These are phyloP conservation scores for Naganishia randhawae DNA, from an alignment of 768 basidiomycete species.

Conservation along the genomic window DNA sequence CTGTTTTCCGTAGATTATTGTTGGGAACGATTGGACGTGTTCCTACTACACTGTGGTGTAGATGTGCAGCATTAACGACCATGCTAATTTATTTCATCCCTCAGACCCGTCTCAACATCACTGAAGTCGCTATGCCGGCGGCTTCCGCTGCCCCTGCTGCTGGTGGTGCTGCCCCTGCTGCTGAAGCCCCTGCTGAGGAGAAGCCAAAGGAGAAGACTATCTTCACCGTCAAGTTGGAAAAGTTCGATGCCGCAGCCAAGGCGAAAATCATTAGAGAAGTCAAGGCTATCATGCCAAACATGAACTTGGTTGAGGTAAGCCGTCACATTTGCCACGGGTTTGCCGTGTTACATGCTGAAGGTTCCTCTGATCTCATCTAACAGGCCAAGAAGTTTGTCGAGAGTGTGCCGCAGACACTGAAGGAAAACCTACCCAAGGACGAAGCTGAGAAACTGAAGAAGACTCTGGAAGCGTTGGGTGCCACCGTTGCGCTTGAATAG, in stretches of 20 bases:
- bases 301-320: slow-evolving; percentile 93
- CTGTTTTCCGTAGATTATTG: neutral
- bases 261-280: slow-evolving; percentile 97
- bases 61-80: neutral
- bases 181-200: slow-evolving; percentile 65
- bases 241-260: slow-evolving; percentile 85
- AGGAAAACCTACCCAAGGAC: slow-evolving; percentile 92
- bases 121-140: slow-evolving; percentile 90
- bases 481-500: slow-evolving; percentile 77
- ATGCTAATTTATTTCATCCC: slow-evolving; percentile 10
- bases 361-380: neutral
- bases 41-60: neutral
- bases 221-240: slow-evolving; percentile 91
- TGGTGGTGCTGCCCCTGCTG: slow-evolving; percentile 50
- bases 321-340: neutral
- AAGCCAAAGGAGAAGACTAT: slow-evolving; percentile 98
- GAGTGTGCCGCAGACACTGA: slow-evolving; percentile 82
- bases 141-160: slow-evolving; percentile 55
- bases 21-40: neutral
- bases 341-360: neutral
- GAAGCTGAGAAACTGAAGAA: slow-evolving; percentile 95
- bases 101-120: slow-evolving; percentile 87
- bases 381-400: slow-evolving; percentile 99
- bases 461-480: slow-evolving; percentile 84
- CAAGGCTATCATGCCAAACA: slow-evolving; percentile 88